Base-by-base conservation (phyloP, 2,329 filamentous ascomycete genomes). In the Tolypocladium sp. region DNA sequence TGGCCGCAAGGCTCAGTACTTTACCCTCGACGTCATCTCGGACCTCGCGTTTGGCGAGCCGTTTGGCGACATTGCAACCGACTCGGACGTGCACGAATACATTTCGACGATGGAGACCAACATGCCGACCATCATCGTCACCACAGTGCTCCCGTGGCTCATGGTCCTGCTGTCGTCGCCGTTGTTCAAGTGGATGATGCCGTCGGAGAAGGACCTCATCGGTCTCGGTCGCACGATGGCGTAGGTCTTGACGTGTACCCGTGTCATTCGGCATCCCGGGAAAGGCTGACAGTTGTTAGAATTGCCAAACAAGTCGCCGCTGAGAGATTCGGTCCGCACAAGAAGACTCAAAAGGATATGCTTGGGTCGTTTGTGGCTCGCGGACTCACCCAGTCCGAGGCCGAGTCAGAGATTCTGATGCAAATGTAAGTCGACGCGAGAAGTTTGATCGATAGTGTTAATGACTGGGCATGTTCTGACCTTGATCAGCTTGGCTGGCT, bases 11-110 rank as follows among this genome's bases (percentile, higher is more conserved):
- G 73, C 76, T 3, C 79, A 82, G 49, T 83, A 75, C 69, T 79
- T 84, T 58, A 82, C 81, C 0, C 69, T 85, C 5, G 83, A 85
- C 60, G 77, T 83, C 44, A 82, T 86, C 62, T 80, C 76, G 40
- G 75, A 77, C 51, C 66, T 85, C 5, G 79, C 78, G 0, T 79
- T 84, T 52, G 82, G 82, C 13, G 65, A 78, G 56, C 66, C 75
- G 0, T 81, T 83, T 61, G 80, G 80, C 15, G 79, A 78, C 62
- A 63, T 83, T 0, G 73, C 74, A n/a, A 64, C 71, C 6, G 77
- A 83, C 63, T 66, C 70, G 4, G 80, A 83, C 60, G 71, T 77
- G 0, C 78, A 77, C 63, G 74, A 74, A 56, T 82, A 80, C 63
- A 76, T 82, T 56, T 68, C 73, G 55, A 79, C 77, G 44, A 74